Evolutionary conservation across 306 rosid species (phyloP), one percentile per base, ranked within the genome.

Genomic region (Castanea crenata): DNA sequence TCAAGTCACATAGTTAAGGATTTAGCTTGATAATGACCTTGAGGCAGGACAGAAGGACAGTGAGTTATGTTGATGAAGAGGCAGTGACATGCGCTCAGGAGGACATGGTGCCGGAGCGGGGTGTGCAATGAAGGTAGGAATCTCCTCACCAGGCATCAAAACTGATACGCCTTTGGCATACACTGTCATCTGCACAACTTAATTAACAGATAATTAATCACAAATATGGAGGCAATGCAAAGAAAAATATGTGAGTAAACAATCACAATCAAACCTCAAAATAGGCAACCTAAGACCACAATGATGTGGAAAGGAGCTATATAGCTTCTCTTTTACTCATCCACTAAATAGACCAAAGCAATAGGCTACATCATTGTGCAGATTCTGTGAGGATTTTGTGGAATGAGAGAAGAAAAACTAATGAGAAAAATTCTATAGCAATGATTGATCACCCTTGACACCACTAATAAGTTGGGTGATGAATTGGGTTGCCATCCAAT

Each of bases 61-160:
- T 14, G 77, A 56, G 5, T 34, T 74, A 19, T 64, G 62, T 59
- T 73, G 90, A 78, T 86, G 91, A 18, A 55, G 74, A 70, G 92
- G 90, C 87, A 79, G 75, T 67, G 65, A 41, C 41, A 76, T 81
- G 23, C 61, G 86, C 73, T 89, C 88, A 0, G 74, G 82, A 18
- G 52, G 82, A 69, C 91, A 88, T 4, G 92, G 83, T 63, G 83
- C 69, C 0, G 97, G 92, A 55, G 87, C 89, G 14, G 89, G 91
- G 58, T 88, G 90, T 16, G 93, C 97, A 16, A 93, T 91, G 91
- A 85, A 88, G 55, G 93, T 85, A 0, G 96, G 97, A 56, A 76
- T 74, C 56, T 86, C 71, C 74, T 91, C 91, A 1, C 96, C 93
- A 0, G 96, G 96, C 97, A 92, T 92, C 82, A 92, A 73, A 57